Conservation (phyloP, 2,329 filamentous ascomycete species). For the Drechslera avenae region DNA sequence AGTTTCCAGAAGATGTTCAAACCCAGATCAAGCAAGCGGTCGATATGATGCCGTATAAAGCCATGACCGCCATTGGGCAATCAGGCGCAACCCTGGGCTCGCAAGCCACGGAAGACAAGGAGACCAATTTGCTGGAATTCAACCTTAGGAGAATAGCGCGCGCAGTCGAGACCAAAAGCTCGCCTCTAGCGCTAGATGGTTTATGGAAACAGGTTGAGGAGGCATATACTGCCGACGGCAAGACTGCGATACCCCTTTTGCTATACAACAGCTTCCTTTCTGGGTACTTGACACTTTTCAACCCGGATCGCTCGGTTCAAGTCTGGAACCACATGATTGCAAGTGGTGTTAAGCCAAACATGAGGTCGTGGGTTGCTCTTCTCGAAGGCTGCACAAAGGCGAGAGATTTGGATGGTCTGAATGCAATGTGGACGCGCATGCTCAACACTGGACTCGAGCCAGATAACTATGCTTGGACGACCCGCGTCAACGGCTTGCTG, state of each 20-base stretch:
- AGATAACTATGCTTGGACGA: conserved; percentile 71
- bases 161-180: conserved; percentile 24
- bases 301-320: conserved; percentile 54
- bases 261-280: conserved; percentile 56
- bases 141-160: conserved; percentile 35
- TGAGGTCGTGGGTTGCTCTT: conserved; percentile 74
- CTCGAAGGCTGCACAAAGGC: conserved; percentile 70
- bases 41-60: conserved; percentile 28
- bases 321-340: conserved; percentile 63
- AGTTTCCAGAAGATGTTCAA: conserved; percentile 23
- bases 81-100: conserved; percentile 1
- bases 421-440: conserved; percentile 71
- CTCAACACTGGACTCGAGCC: conserved; percentile 61
- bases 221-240: conserved; percentile 21
- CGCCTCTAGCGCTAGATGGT: conserved; percentile 21
- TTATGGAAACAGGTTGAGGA: conserved; percentile 31
- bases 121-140: conserved; percentile 29
- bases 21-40: conserved; percentile 26
- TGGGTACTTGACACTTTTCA: conserved; percentile 53
- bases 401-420: conserved; percentile 64
- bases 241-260: conserved; percentile 28
- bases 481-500: conserved; percentile 70
- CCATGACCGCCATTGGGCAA: conserved; percentile 21
- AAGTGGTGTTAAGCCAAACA: conserved; percentile 62
- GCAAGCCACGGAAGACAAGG: conserved; percentile 9